Percentiles rank a stretch among this genome's conserved stretches.
These are phyloP conservation scores for Amaranthus tricolor DNA, from an alignment of 179 eudicot species.

Conservation along the genomic window DNA sequence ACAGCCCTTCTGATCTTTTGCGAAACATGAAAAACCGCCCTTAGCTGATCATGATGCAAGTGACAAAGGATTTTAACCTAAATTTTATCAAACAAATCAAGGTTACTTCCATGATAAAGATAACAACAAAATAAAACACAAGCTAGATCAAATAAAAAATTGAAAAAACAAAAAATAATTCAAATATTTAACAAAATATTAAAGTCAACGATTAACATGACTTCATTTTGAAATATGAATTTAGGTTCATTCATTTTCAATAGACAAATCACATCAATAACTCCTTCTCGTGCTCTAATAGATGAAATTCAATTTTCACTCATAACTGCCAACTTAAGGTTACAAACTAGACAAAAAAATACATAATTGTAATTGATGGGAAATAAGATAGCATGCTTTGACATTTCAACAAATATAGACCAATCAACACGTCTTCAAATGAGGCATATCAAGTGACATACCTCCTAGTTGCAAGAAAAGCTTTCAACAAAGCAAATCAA, in stretches of 20 bases:
- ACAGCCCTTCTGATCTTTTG: conserved; percentile 79
- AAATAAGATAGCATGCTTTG: not conserved
- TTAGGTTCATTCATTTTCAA: not conserved
- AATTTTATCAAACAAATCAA: conserved; percentile 18
- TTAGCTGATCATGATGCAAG: conserved; percentile 93
- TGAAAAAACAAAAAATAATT: not conserved
- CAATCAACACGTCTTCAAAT: no score
- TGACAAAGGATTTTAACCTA: conserved; percentile 89
- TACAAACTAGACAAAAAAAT: not conserved
- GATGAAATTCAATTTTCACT: not conserved
- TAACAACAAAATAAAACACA: not conserved
- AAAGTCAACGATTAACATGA: not conserved
- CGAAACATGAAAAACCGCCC: conserved; percentile 88
- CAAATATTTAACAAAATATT: not conserved
- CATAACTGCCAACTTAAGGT: not conserved
- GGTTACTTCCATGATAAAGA: conserved; percentile 13
- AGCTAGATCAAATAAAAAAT: not conserved
- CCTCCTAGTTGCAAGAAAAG: no score
- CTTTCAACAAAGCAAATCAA: no score
- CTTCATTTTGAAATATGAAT: not conserved
- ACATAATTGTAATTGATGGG: not conserved
- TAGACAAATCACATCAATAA: no score
- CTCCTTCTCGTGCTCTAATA: not conserved
- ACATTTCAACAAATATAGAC: not conserved
- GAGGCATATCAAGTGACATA: no score